These are phyloP conservation scores for Ashbya aceris DNA, from an alignment of 1,139 yeast genomes.

Conservation along the genomic window DNA sequence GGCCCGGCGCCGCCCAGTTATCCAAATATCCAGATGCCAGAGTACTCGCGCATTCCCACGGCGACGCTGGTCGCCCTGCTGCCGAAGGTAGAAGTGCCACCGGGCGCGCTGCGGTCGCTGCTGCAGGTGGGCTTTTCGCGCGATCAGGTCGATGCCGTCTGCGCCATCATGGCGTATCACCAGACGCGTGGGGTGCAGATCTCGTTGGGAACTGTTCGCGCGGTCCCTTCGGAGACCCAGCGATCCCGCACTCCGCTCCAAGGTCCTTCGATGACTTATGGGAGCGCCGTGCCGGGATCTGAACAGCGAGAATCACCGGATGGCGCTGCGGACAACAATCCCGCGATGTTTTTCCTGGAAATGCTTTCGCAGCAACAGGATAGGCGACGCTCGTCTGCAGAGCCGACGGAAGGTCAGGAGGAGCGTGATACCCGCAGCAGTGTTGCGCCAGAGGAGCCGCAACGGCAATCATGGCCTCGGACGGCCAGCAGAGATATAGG, in stretches of 20 bases:
- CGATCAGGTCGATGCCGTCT: constrained; percentile 61
- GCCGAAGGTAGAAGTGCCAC: constrained; percentile 62
- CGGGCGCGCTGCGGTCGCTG: constrained; percentile 56
- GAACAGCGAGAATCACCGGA: background rate
- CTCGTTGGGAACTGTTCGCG: too few relatives aligned
- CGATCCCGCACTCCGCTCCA: background rate
- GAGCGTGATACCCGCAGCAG: too few relatives aligned
- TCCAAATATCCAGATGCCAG: constrained; percentile 22
- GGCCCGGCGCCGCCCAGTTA: constrained; percentile 4
- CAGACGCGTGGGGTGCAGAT: constrained; percentile 28
- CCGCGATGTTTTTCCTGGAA: background rate
- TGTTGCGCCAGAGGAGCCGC: too few relatives aligned
- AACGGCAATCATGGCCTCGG: too few relatives aligned
- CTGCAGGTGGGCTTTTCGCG: constrained; percentile 56
- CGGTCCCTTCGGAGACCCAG: background rate
- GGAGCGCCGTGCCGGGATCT: too few relatives aligned
- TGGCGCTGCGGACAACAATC: background rate
- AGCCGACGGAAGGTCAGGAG: too few relatives aligned
- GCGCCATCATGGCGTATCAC: constrained; percentile 65
- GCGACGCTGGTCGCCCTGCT: constrained; percentile 29
- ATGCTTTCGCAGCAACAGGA: background rate
- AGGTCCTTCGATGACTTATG: background rate
- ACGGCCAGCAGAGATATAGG: too few relatives aligned
- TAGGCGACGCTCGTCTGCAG: too few relatives aligned
- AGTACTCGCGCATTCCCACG: constrained; percentile 27